Conservation (phyloP, 371 early-diverging fungal species). For the Cokeromyces recurvatus region DNA sequence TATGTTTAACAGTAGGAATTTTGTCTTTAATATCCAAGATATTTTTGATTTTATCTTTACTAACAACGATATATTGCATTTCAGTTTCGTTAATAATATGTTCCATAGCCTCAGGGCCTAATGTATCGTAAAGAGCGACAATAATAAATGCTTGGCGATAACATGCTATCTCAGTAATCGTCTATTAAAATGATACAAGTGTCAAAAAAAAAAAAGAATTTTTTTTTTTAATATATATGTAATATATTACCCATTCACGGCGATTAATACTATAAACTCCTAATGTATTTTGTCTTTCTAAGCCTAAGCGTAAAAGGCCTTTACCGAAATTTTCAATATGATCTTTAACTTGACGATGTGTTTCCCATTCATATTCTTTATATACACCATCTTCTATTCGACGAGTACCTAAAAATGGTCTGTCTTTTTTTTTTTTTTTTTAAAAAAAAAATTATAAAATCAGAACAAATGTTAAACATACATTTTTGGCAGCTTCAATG, state of each 20-base stretch:
- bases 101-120: slow-evolving; percentile 84
- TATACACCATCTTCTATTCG: slow-evolving; percentile 40
- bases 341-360: slow-evolving; percentile 43
- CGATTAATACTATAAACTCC: slow-evolving; percentile 85
- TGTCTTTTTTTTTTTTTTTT: slow-evolving; percentile 15
- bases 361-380: slow-evolving; percentile 58
- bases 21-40: slow-evolving; percentile 63
- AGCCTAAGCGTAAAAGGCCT: slow-evolving; percentile 39
- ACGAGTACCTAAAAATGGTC: slow-evolving; percentile 53
- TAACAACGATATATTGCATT: slow-evolving; percentile 75
- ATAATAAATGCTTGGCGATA: slow-evolving; percentile 59
- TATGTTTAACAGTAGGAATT: slow-evolving; percentile 58
- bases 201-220: too few relatives aligned
- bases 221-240: not conserved
- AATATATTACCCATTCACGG: slow-evolving; percentile 76
- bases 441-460: slow-evolving; percentile 26
- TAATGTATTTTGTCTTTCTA: slow-evolving; percentile 39
- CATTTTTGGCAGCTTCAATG: not conserved
- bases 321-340: slow-evolving; percentile 59
- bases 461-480: not conserved
- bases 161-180: slow-evolving; percentile 75
- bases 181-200: slow-evolving; percentile 15
- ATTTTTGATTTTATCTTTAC: slow-evolving; percentile 63
- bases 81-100: slow-evolving; percentile 85
- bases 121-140: slow-evolving; percentile 83